These are phyloP conservation scores for Polychaeton citri DNA, from an alignment of 2,329 filamentous ascomycete species.

Conservation along the genomic window DNA sequence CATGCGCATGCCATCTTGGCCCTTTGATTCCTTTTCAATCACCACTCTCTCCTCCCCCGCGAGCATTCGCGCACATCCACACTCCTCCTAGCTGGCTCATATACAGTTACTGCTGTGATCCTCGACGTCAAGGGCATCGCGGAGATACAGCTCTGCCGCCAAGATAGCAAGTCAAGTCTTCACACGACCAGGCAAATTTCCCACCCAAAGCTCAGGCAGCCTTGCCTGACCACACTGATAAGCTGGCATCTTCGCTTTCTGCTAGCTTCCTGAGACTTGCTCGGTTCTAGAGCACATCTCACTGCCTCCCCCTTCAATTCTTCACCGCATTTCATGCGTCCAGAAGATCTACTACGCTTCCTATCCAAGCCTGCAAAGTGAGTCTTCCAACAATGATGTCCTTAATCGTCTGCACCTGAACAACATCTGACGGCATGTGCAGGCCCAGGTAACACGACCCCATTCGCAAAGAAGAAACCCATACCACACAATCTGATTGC, in stretches of 20 bases:
- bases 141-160: no score
- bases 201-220: neutral
- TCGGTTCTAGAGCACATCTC: neutral
- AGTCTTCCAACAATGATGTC: conserved; percentile 20
- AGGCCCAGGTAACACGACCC: conserved; percentile 56
- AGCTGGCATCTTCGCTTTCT: conserved; percentile 2
- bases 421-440: conserved; percentile 6
- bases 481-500: conserved; percentile 23
- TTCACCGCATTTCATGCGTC: conserved; percentile 59
- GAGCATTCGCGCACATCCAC: no score
- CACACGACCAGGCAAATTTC: neutral
- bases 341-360: conserved; percentile 79
- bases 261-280: conserved; percentile 4
- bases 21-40: no score
- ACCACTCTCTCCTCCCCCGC: no score
- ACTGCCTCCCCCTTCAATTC: neutral
- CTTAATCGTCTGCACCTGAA: no score
- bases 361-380: conserved; percentile 91
- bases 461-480: conserved; percentile 20
- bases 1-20: no score
- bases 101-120: no score
- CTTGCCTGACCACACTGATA: neutral
- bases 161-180: no score
- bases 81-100: no score
- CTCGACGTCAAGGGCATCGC: no score